These are phyloP conservation scores for Calonectria hawksworthii DNA, from an alignment of 2,329 filamentous ascomycete genomes.

Conservation along the genomic window DNA sequence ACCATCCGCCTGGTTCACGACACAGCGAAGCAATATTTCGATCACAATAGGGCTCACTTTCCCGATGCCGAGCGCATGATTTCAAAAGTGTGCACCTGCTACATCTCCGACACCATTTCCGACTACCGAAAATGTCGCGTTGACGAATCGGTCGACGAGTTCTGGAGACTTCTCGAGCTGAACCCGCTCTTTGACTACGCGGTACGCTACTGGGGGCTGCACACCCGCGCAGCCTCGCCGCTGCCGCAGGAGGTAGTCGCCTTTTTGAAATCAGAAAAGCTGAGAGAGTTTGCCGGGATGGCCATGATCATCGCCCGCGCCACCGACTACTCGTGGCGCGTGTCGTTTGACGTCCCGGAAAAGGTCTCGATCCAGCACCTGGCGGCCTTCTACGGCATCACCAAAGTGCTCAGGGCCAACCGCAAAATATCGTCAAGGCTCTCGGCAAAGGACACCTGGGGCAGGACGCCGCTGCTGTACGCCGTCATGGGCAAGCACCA, in stretches of 20 bases:
- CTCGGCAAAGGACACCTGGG: background rate
- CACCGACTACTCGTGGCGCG: background rate
- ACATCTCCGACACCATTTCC: background rate
- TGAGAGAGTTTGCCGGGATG: background rate
- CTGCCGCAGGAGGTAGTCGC: background rate
- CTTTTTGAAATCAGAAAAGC: background rate
- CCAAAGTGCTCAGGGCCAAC: background rate
- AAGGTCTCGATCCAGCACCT: background rate
- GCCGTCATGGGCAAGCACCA: background rate
- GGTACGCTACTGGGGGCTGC: background rate
- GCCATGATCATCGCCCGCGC: background rate
- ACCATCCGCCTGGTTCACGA: conserved; percentile 58
- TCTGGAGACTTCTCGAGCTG: conserved; percentile 1
- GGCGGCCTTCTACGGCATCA: background rate
- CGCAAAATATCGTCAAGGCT: background rate
- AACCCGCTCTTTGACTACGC: conserved; percentile 2
- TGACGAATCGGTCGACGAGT: background rate
- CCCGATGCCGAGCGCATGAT: conserved; percentile 24
- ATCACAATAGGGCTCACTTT: conserved; percentile 45
- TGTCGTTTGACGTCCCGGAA: background rate
- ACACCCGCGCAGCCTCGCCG: background rate
- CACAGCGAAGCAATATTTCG: conserved; percentile 59
- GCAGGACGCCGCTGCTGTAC: background rate
- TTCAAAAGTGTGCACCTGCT: background rate
- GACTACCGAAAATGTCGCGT: background rate